Conservation (phyloP, 2,329 filamentous ascomycete species). For the Pestalotiopsis sp. region DNA sequence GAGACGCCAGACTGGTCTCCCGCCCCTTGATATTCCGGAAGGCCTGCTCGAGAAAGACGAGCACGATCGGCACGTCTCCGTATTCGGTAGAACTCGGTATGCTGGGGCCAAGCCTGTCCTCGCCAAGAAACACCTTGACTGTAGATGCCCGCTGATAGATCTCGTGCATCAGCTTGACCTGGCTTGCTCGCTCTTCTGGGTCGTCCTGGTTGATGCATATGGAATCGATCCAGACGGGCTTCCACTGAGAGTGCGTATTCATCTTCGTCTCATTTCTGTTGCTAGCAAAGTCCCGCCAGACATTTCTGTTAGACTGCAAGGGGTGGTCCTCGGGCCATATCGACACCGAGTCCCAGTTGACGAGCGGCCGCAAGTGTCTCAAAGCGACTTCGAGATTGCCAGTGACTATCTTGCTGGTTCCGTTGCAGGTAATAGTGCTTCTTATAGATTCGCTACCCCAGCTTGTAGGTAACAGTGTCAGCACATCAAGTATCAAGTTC, state of each 20-base stretch:
- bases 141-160: slow-evolving; percentile 19
- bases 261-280: slow-evolving; percentile 21
- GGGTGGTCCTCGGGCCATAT: slow-evolving; percentile 18
- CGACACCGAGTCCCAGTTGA: slow-evolving; percentile 21
- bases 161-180: slow-evolving; percentile 24
- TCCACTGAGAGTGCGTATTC: slow-evolving; percentile 15
- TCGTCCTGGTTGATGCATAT: slow-evolving; percentile 25
- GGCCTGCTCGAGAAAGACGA: slow-evolving; percentile 6
- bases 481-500: too few relatives aligned
- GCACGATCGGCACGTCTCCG: not conserved
- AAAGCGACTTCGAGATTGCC: slow-evolving; percentile 22
- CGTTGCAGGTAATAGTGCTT: slow-evolving; percentile 22
- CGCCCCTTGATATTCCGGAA: not conserved
- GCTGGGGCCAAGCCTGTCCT: not conserved
- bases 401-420: slow-evolving; percentile 19
- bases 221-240: slow-evolving; percentile 20
- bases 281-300: slow-evolving; percentile 18
- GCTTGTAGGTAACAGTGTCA: not conserved
- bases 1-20: not conserved
- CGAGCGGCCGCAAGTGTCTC: slow-evolving; percentile 20
- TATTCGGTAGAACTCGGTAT: not conserved
- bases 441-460: slow-evolving; percentile 20
- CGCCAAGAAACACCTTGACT: slow-evolving; percentile 23
- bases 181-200: slow-evolving; percentile 17
- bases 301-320: slow-evolving; percentile 19